Conservation (phyloP, 2,329 filamentous ascomycete genomes). For the Trichoderma cornu-damae region DNA sequence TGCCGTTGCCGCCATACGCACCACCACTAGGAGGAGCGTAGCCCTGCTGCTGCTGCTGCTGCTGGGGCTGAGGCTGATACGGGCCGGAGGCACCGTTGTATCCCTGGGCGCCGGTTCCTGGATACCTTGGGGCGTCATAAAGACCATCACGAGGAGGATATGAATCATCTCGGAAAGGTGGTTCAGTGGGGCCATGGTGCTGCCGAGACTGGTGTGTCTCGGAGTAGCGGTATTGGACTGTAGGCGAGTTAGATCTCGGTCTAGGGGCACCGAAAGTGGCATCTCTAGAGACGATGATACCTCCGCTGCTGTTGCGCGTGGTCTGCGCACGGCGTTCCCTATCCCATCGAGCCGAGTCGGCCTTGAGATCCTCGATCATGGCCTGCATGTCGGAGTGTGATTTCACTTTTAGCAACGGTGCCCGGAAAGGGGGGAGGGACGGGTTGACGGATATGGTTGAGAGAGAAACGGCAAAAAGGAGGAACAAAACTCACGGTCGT, state of each 20-base stretch:
- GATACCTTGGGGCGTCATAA: constrained; percentile 45
- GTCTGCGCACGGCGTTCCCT: constrained; percentile 54
- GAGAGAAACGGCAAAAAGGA: neutral
- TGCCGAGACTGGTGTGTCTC: constrained; percentile 47
- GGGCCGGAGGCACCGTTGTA: constrained; percentile 43
- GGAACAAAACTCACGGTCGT: constrained; percentile 57
- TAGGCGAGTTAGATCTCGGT: constrained; percentile 52
- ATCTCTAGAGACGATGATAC: constrained; percentile 52
- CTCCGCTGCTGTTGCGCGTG: constrained; percentile 50
- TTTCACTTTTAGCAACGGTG: constrained; percentile 1
- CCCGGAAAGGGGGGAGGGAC: neutral
- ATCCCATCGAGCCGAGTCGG: constrained; percentile 58
- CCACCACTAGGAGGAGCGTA: constrained; percentile 32
- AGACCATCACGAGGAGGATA: constrained; percentile 39
- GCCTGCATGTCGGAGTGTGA: constrained; percentile 39
- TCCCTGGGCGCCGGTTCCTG: constrained; percentile 45
- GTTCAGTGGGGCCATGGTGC: constrained; percentile 44
- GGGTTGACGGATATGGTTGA: neutral
- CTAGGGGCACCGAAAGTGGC: constrained; percentile 43
- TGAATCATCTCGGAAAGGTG: constrained; percentile 32
- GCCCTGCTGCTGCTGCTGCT: constrained; percentile 12
- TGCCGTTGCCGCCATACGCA: constrained; percentile 28
- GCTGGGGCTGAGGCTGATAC: constrained; percentile 27
- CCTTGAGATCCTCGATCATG: constrained; percentile 60
- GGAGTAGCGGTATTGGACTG: constrained; percentile 55